These are phyloP conservation scores for Casuarina glauca DNA, from an alignment of 306 rosid species.

Conservation along the genomic window DNA sequence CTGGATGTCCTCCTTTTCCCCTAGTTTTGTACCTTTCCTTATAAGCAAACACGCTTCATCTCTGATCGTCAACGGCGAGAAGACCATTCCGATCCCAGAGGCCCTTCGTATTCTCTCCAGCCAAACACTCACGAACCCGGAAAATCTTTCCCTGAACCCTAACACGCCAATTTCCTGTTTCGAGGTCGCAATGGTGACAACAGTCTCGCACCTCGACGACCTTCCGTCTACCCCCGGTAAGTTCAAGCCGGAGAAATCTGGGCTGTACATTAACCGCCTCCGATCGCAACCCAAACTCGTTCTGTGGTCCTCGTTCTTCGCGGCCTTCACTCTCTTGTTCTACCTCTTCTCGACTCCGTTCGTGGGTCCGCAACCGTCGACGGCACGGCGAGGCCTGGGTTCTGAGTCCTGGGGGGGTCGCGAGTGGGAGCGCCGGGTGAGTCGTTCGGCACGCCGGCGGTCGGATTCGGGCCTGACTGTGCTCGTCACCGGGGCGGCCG, in stretches of 20 bases:
- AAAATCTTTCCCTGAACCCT: background rate
- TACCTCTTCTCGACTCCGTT: constrained; percentile 42
- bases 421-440: constrained; percentile 72
- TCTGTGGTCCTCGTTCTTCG: constrained; percentile 56
- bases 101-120: constrained; percentile 11
- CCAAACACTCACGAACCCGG: constrained; percentile 14
- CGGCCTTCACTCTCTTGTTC: constrained; percentile 45
- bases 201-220: constrained; percentile 49
- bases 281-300: constrained; percentile 57
- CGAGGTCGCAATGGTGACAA: constrained; percentile 43
- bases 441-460: constrained; percentile 46
- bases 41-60: background rate
- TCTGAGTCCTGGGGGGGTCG: constrained; percentile 69
- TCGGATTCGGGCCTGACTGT: constrained; percentile 48
- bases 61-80: background rate
- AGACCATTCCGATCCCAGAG: background rate
- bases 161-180: background rate
- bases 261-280: constrained; percentile 57
- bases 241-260: constrained; percentile 61
- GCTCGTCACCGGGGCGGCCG: constrained; percentile 81
- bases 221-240: constrained; percentile 80
- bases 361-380: constrained; percentile 32
- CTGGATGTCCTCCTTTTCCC: constrained; percentile 1
- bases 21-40: background rate
- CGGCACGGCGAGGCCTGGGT: constrained; percentile 43